Percentiles rank a stretch among this genome's conserved stretches.
Evolutionary conservation across 192 early-diverging fungal genomes (phyloP).

Genomic region (Phlyctochytrium planicorne): DNA sequence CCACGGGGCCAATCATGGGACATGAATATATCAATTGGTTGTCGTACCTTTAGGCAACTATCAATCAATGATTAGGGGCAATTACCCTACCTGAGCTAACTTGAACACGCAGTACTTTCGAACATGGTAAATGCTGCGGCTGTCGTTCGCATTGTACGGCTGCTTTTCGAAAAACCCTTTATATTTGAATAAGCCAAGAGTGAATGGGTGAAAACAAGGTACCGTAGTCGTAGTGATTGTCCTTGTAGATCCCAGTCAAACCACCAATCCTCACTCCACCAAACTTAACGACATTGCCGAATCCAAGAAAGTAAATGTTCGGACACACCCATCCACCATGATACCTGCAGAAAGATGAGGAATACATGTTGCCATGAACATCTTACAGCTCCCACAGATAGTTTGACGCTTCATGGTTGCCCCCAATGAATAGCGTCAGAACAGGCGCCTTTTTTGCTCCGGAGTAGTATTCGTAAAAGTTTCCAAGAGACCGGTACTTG

Average conservation of each 20-base stretch:
- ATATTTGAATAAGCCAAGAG: neutral
- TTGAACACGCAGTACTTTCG: constrained; percentile 81
- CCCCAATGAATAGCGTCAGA: constrained; percentile 95
- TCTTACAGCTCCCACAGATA: constrained; percentile 92
- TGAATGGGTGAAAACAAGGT: constrained; percentile 1
- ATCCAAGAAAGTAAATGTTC: constrained; percentile 92
- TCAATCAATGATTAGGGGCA: neutral
- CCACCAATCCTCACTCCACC: constrained; percentile 91
- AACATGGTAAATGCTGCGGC: constrained; percentile 82
- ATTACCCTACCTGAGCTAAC: constrained; percentile 56
- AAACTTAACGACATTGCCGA: constrained; percentile 80
- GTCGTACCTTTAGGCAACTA: constrained; percentile 57
- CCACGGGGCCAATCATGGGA: constrained; percentile 96
- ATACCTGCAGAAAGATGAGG: constrained; percentile 51
- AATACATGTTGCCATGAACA: constrained; percentile 9
- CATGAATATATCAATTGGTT: constrained; percentile 84
- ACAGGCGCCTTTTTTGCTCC: constrained; percentile 75
- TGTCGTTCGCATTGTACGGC: constrained; percentile 69
- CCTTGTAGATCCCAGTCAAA: constrained; percentile 84
- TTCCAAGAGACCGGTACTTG: constrained; percentile 81
- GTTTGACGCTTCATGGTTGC: constrained; percentile 96
- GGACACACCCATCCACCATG: constrained; percentile 94
- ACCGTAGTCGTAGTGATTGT: constrained; percentile 38
- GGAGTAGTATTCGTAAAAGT: constrained; percentile 93
- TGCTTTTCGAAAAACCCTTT: constrained; percentile 72